Evolutionary conservation across 768 basidiomycete species (phyloP).

Genomic region (Ramaria rubella): DNA sequence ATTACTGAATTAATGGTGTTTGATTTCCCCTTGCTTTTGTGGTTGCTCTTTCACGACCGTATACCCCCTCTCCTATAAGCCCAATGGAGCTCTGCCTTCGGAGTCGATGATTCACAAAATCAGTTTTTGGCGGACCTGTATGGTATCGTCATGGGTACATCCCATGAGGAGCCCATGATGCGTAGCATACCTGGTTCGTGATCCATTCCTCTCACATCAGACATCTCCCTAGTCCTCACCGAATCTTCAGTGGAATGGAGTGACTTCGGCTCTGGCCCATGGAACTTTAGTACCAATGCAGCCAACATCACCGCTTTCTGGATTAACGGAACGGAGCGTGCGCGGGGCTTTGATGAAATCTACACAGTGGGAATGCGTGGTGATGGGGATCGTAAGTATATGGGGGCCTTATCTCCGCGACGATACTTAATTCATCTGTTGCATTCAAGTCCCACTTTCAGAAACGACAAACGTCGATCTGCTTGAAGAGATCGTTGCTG

Average conservation of each 20-base stretch:
- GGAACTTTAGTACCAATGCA: slow-evolving; percentile 56
- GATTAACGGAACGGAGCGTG: slow-evolving; percentile 51
- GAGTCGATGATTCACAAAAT: slow-evolving; percentile 53
- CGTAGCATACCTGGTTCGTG: slow-evolving; percentile 1
- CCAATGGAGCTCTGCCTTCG: slow-evolving; percentile 37
- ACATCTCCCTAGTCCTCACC: neutral
- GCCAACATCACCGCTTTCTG: slow-evolving; percentile 55
- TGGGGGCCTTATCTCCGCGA: too few species aligned
- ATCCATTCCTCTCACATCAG: slow-evolving; percentile 23
- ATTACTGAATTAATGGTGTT: too few species aligned
- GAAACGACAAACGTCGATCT: slow-evolving; percentile 43
- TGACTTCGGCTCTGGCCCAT: slow-evolving; percentile 47
- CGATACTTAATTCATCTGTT: too few species aligned
- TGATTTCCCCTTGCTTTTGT: too few species aligned
- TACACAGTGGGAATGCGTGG: slow-evolving; percentile 71
- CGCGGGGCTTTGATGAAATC: slow-evolving; percentile 53
- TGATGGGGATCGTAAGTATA: slow-evolving; percentile 28
- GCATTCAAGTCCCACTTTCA: slow-evolving; percentile 46
- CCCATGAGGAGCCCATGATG: slow-evolving; percentile 8
- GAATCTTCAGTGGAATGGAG: slow-evolving; percentile 52
- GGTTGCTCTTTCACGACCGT: neutral
- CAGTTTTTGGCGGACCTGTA: slow-evolving; percentile 56
- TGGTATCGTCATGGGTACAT: slow-evolving; percentile 65
- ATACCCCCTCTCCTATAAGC: too few species aligned
- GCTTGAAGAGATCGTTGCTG: slow-evolving; percentile 48